Evolutionary conservation across 768 basidiomycete species (phyloP), one percentile per base, ranked within the genome.

Genomic region (Suillus alpinus): DNA sequence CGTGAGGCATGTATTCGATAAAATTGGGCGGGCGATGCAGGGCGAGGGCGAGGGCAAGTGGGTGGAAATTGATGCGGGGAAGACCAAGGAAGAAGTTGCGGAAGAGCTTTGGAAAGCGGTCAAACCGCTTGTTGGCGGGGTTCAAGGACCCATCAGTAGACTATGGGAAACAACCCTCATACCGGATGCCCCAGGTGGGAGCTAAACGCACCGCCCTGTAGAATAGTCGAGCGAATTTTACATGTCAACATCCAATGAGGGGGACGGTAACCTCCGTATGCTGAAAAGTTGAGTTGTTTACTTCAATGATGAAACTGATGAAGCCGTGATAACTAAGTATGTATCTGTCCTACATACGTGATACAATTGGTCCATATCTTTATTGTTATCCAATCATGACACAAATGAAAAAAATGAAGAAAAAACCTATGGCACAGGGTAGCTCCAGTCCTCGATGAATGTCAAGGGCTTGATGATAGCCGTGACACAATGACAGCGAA

Each of bases 401-500:
- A 23, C 13, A 52, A 36, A 36, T 36, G 51, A 20, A 55, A 65
- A 56, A 60, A 20, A 59, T n/a, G 18, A 39, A n/a, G 47, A 64
- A 59, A 8, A 41, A 56, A 58, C 61, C n/a, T 34, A 57, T 53
- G 61, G 36, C n/a, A 62, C 14, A 59, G 23, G 32, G 36, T 37
- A 50, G 16, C n/a, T 46, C 37, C 56, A 49, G 43, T 8, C 36
- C 56, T 50, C 26, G 5, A 49, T n/a, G 26, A 13, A 53, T 50
- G 49, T 72, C 65, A 75, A 58, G 72, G 67, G 62, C 75, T 77
- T 32, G 88, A 83, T 31, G 90, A 89, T 64, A 93, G 79, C 64
- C 89, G 82, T 36, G 91, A 92, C 12, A 94, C 84, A 56, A 93
- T 73, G 23, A 93, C 86, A 0, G 91, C 91, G 50, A 94, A 73